Conservation (phyloP, 306 rosid genomes). For the Acacia melanoxylon region DNA sequence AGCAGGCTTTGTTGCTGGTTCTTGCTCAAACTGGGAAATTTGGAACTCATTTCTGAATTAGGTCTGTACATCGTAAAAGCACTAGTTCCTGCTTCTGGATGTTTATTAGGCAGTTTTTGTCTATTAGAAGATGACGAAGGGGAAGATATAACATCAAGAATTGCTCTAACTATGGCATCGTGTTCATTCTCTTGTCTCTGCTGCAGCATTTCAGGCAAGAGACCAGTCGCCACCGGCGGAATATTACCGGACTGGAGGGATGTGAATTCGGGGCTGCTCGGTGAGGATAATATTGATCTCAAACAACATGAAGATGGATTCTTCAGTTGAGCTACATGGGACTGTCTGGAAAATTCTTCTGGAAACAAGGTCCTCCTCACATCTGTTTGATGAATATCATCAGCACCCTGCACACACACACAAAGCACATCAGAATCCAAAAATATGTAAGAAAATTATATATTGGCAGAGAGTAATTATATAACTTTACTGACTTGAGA, state of each 20-base stretch:
- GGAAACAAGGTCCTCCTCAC: slow-evolving; percentile 46
- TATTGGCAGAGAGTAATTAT: neutral
- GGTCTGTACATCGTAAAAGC: slow-evolving; percentile 56
- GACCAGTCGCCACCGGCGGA: slow-evolving; percentile 36
- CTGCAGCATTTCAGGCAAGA: slow-evolving; percentile 29
- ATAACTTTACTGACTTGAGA: slow-evolving; percentile 53
- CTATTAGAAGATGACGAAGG: slow-evolving; percentile 18
- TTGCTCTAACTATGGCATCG: slow-evolving; percentile 60
- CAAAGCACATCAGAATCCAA: neutral
- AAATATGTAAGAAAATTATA: no score
- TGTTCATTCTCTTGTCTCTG: slow-evolving; percentile 41
- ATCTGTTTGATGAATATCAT: slow-evolving; percentile 45
- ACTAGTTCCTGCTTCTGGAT: slow-evolving; percentile 29
- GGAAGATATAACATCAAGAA: slow-evolving; percentile 51
- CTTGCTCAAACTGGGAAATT: neutral
- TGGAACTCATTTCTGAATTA: slow-evolving; percentile 18
- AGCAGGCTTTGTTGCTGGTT: slow-evolving; percentile 37
- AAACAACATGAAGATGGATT: slow-evolving; percentile 60
- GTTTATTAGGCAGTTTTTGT: slow-evolving; percentile 17
- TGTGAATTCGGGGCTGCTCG: slow-evolving; percentile 60
- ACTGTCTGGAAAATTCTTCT: slow-evolving; percentile 40
- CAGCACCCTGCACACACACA: slow-evolving; percentile 31
- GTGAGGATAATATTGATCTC: slow-evolving; percentile 58
- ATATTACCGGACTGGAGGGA: slow-evolving; percentile 42
- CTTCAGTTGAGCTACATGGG: slow-evolving; percentile 42